These are phyloP conservation scores for Spathaspora arborariae DNA, from an alignment of 805 yeast species.

Conservation along the genomic window DNA sequence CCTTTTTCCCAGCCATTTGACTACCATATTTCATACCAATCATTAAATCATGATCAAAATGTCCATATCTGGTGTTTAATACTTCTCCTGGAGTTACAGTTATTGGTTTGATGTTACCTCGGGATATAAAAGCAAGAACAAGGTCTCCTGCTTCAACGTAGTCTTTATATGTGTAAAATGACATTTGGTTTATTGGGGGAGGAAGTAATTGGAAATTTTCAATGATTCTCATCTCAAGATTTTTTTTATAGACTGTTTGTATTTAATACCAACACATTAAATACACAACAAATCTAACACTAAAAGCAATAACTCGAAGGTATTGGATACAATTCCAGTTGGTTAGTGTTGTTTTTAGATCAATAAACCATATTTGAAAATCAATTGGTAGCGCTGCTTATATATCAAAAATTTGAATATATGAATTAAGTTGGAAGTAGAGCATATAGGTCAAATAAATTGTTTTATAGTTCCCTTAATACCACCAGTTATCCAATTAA, in stretches of 20 bases:
- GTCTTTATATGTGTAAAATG: slow-evolving; percentile 59
- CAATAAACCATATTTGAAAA: no score
- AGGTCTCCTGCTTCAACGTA: slow-evolving; percentile 81
- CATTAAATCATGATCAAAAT: slow-evolving; percentile 80
- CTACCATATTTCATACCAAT: slow-evolving; percentile 80
- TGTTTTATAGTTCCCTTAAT: no score
- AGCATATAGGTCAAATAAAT: no score
- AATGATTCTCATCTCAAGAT: neutral
- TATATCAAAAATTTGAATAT: no score
- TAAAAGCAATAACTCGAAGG: neutral
- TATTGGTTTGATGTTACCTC: slow-evolving; percentile 77
- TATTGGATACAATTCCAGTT: no score
- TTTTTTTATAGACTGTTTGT: neutral
- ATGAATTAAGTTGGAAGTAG: no score
- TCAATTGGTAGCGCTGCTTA: no score
- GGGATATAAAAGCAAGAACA: slow-evolving; percentile 79
- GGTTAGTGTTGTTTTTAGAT: no score
- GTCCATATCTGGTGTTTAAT: slow-evolving; percentile 85
- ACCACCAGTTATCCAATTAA: no score
- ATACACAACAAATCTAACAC: neutral
- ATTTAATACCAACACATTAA: neutral
- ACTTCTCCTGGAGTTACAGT: slow-evolving; percentile 53
- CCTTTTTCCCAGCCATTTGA: slow-evolving; percentile 73
- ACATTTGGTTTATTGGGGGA: slow-evolving; percentile 22
- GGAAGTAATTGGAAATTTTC: neutral